Evolutionary conservation across 1,139 yeast genomes (phyloP), one percentile per base, ranked within the genome.

Genomic region (Lodderomyces margitis): DNA sequence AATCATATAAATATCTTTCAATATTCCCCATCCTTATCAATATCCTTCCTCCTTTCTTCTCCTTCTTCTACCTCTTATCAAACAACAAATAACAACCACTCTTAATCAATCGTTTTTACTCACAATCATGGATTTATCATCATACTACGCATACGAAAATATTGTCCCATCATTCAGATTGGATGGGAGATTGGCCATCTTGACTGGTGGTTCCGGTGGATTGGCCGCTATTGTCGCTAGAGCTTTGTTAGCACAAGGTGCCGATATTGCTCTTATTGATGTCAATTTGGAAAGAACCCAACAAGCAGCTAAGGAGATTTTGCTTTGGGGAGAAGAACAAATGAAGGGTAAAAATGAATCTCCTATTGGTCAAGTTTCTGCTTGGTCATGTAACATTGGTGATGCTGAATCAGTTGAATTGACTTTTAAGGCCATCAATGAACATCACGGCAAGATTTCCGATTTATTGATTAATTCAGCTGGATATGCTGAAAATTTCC

Each of bases 201-300:
- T 86, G 51, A 86, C 94, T 25, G 95, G 95, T 40, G 95, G 94
- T 14, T 82, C 89, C 23, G 94, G 94, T 40, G 94, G 94, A 16
- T 69, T 86, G 52, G 83, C 89, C 2, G 66, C 81, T 24, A 80
- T 84, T 14, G 61, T 85, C 62, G 78, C 85, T 41, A 78, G 83
- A 60, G 87, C 86, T 16, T 71, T 81, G 41, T 66, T 84, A 24
- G 84, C 86, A 5, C 84, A 81, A 57, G 85, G 84, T 38, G 85
- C 88, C 4, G 83, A 83, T 14, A 68, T 86, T 36, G 94, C 94
- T n/a, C 70, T 86, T 38, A 73, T 86, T 34, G 94, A 86, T 61
- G 74, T 82, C 69, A 80, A 81, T 64, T 63, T 77, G 56, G 84
- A 80, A 47, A 64, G 76, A 57, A 72, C 78, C 43, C 78, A 75